Evolutionary conservation across 2,329 filamentous ascomycete genomes (phyloP).

Genomic region (Chaetomium olivaceum): DNA sequence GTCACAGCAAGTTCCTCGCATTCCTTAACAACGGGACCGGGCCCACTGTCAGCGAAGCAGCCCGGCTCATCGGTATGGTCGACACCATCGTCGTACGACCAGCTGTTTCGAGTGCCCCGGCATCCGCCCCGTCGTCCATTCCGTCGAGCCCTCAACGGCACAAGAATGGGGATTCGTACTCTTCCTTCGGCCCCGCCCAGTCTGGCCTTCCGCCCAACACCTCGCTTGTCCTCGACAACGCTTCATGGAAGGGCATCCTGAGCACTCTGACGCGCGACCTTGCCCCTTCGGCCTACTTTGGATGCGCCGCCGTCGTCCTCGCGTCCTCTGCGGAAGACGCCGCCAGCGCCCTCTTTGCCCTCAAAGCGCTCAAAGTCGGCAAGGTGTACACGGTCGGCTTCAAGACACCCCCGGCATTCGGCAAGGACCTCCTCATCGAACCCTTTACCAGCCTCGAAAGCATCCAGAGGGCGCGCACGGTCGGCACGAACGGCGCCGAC

Average conservation of each 20-base stretch:
- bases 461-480: slow-evolving; percentile 53
- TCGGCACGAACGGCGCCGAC: slow-evolving; percentile 37
- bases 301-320: slow-evolving; percentile 73
- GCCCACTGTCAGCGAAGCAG: slow-evolving; percentile 70
- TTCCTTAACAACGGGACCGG: slow-evolving; percentile 53
- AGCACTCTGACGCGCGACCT: slow-evolving; percentile 79
- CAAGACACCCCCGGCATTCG: slow-evolving; percentile 62
- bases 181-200: slow-evolving; percentile 29
- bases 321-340: slow-evolving; percentile 74
- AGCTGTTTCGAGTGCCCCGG: slow-evolving; percentile 45
- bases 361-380: slow-evolving; percentile 72
- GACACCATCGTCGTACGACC: slow-evolving; percentile 74
- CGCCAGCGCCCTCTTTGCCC: slow-evolving; percentile 74
- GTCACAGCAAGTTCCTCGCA: slow-evolving; percentile 53
- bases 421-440: slow-evolving; percentile 69
- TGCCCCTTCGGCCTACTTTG: slow-evolving; percentile 77
- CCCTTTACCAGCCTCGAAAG: slow-evolving; percentile 76
- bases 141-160: slow-evolving; percentile 51
- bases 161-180: slow-evolving; percentile 34
- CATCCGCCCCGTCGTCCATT: slow-evolving; percentile 49
- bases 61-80: slow-evolving; percentile 74
- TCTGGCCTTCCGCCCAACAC: slow-evolving; percentile 50
- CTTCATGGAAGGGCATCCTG: slow-evolving; percentile 81
- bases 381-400: slow-evolving; percentile 86
- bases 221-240: slow-evolving; percentile 74